A percentile compares a stretch with the other conserved stretches of the same genome.
Conservation (phyloP, 208 protist species). For the Naegleria fowleri region DNA sequence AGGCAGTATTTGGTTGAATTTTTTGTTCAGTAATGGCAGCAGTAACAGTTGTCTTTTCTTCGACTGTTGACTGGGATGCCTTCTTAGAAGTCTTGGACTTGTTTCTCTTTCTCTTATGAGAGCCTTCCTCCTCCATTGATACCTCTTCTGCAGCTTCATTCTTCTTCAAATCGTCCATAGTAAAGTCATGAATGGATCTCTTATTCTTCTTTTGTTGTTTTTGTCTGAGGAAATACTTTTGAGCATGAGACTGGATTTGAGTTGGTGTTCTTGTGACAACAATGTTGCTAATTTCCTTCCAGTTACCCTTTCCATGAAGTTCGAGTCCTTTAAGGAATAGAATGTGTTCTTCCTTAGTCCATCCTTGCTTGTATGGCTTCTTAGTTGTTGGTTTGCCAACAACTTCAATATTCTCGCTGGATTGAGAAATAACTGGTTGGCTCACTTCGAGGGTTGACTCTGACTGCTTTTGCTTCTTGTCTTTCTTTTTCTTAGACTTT, state of each 20-base stretch:
- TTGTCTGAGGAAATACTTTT: conserved; percentile 47
- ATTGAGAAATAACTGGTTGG: too few species aligned
- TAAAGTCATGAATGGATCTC: conserved; percentile 41
- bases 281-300: conserved; percentile 40
- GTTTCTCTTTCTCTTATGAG: conserved; percentile 12
- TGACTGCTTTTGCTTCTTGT: neutral
- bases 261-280: conserved; percentile 42
- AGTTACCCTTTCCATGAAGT: conserved; percentile 37
- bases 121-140: neutral
- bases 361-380: conserved; percentile 38
- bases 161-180: conserved; percentile 34
- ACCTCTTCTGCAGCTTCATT: neutral
- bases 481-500: neutral
- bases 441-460: neutral
- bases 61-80: neutral
- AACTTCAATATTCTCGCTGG: too few species aligned
- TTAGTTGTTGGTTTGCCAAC: neutral
- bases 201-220: conserved; percentile 46
- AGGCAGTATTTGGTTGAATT: neutral
- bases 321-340: conserved; percentile 38
- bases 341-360: conserved; percentile 43
- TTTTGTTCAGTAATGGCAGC: neutral
- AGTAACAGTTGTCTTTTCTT: neutral
- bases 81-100: neutral
- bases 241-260: conserved; percentile 45